Conservation (phyloP, 768 basidiomycete genomes). For the Neoboletus magnificus region DNA sequence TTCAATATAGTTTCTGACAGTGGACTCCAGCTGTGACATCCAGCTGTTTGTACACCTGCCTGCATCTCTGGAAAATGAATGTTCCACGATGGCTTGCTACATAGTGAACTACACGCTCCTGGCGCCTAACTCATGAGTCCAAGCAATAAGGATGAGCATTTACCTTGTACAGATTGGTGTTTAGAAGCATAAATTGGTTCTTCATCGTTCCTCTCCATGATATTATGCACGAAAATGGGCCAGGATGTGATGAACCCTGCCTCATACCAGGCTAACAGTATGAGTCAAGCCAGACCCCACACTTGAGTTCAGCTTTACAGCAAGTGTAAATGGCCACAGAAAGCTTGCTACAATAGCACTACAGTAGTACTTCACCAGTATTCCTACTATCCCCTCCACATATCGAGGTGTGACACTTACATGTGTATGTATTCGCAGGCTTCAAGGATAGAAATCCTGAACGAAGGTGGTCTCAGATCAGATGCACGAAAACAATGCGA, state of each 20-base stretch:
- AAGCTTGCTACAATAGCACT: neutral
- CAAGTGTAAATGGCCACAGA: neutral
- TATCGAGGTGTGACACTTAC: neutral
- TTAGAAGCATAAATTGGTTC: slow-evolving; percentile 48
- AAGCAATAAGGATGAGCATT: neutral
- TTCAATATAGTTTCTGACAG: too few relatives aligned
- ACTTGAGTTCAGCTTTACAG: neutral
- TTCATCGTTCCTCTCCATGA: slow-evolving; percentile 11
- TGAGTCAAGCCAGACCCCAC: too few relatives aligned
- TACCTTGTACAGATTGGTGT: slow-evolving; percentile 95
- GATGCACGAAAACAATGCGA: slow-evolving; percentile 94
- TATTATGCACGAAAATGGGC: neutral
- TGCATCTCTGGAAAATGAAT: slow-evolving; percentile 68
- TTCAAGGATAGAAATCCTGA: slow-evolving; percentile 69
- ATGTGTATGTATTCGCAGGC: slow-evolving; percentile 28
- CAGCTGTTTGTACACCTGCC: too few relatives aligned
- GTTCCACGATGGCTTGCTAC: slow-evolving; percentile 89
- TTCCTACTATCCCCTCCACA: neutral
- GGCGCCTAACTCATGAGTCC: neutral
- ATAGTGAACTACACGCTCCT: slow-evolving; percentile 67
- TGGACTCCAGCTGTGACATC: too few relatives aligned
- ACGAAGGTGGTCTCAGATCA: slow-evolving; percentile 83
- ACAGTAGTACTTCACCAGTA: too few relatives aligned
- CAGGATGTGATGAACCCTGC: neutral
- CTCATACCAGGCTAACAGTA: too few relatives aligned